phyloP scores from a whole-genome alignment of 306 rosid species.

The Dalbergia oliveri region DNA sequence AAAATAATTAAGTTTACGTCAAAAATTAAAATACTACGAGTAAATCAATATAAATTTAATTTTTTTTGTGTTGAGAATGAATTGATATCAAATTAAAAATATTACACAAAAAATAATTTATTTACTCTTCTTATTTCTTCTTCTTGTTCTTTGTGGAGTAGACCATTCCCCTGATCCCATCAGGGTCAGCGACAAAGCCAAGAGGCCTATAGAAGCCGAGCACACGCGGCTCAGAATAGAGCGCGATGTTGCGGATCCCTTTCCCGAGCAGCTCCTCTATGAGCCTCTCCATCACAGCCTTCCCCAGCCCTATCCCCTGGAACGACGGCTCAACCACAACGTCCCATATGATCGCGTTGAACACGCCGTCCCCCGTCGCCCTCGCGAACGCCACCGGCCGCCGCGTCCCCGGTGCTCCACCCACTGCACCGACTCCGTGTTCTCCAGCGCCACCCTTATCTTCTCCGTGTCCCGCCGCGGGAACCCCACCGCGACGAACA shows the following conservation, averaged over 20 bases:
- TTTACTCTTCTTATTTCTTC: neutral
- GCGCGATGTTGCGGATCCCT: constrained; percentile 76
- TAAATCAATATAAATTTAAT: too few relatives aligned
- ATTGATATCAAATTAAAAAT: too few relatives aligned
- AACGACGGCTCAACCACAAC: constrained; percentile 94
- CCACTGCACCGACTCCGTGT: constrained; percentile 82
- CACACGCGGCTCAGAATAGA: constrained; percentile 88
- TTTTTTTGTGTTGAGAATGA: too few relatives aligned
- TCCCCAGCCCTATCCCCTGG: constrained; percentile 89
- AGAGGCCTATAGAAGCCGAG: constrained; percentile 86
- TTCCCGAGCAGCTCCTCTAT: constrained; percentile 54
- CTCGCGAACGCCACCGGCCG: constrained; percentile 86
- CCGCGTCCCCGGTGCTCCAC: constrained; percentile 64
- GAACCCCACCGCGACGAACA: constrained; percentile 90
- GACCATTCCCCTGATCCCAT: constrained; percentile 88
- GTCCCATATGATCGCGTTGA: constrained; percentile 94
- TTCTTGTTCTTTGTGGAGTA: constrained; percentile 66
- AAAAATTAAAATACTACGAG: too few relatives aligned
- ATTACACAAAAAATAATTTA: too few relatives aligned
- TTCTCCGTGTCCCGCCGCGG: constrained; percentile 76
- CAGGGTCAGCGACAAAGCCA: constrained; percentile 90
- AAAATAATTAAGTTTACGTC: too few relatives aligned
- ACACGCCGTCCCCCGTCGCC: constrained; percentile 94
- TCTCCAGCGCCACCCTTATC: constrained; percentile 74
- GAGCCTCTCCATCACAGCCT: constrained; percentile 84